These are phyloP conservation scores for Leucaena leucocephala DNA, from an alignment of 306 rosid species.

Conservation along the genomic window DNA sequence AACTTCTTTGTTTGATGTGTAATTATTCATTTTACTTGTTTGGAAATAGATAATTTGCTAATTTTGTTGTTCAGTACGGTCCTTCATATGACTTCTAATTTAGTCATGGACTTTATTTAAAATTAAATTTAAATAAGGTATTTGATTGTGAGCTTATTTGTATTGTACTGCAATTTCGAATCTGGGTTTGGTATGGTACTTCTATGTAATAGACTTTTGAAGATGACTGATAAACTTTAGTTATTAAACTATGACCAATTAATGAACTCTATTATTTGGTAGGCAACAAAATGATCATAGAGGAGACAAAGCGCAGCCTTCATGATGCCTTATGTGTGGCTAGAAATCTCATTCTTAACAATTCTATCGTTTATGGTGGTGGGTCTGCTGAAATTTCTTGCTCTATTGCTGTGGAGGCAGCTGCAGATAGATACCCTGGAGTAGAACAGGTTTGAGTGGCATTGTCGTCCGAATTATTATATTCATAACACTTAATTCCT, in stretches of 20 bases:
- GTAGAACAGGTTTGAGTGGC: slow-evolving; percentile 79
- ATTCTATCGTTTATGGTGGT: slow-evolving; percentile 95
- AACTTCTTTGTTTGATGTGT: not conserved
- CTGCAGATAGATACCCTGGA: slow-evolving; percentile 90
- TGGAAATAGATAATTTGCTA: not conserved
- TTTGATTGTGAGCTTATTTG: not conserved
- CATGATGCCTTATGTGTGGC: slow-evolving; percentile 97
- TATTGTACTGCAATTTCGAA: not conserved
- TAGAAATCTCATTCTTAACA: slow-evolving; percentile 94
- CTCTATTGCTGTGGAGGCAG: slow-evolving; percentile 86
- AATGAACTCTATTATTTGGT: slow-evolving; percentile 33
- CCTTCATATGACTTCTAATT: not conserved
- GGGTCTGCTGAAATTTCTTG: slow-evolving; percentile 94
- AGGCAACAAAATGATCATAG: slow-evolving; percentile 98
- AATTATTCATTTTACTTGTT: not conserved
- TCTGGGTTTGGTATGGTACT: not conserved
- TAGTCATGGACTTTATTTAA: not conserved
- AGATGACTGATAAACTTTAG: not conserved
- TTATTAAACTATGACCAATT: slow-evolving; percentile 12
- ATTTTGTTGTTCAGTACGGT: not conserved
- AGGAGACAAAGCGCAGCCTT: slow-evolving; percentile 97
- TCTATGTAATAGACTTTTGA: not conserved
- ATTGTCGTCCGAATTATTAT: not conserved
- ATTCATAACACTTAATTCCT: not conserved
- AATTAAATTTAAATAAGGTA: no score